Conservation (phyloP, 2,329 filamentous ascomycete species). For the Talaromyces funiculosus region DNA sequence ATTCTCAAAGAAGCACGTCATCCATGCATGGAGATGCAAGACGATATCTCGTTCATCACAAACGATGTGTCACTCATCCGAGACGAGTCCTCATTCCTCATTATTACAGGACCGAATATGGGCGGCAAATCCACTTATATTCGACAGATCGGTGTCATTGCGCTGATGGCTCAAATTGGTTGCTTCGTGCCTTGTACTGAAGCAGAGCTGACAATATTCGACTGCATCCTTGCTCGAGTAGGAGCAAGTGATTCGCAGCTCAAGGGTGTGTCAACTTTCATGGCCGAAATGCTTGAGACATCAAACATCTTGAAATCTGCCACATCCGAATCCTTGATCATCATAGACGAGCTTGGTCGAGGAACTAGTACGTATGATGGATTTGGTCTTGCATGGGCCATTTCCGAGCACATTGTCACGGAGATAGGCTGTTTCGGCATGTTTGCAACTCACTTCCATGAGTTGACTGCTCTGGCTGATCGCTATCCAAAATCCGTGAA, state of each 20-base stretch:
- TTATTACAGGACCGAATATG: slow-evolving; percentile 98
- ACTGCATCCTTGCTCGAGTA: slow-evolving; percentile 92
- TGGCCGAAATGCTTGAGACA: slow-evolving; percentile 99
- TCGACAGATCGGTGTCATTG: slow-evolving; percentile 92
- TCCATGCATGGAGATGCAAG: slow-evolving; percentile 97
- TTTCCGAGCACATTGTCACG: slow-evolving; percentile 92
- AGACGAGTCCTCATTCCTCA: slow-evolving; percentile 78
- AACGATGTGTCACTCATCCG: slow-evolving; percentile 84
- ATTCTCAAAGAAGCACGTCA: slow-evolving; percentile 89
- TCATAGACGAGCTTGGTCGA: slow-evolving; percentile 94
- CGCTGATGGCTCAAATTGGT: slow-evolving; percentile 92
- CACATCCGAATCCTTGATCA: slow-evolving; percentile 90
- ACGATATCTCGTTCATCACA: slow-evolving; percentile 97
- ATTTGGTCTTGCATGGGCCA: slow-evolving; percentile 98
- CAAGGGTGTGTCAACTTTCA: slow-evolving; percentile 97
- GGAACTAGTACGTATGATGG: slow-evolving; percentile 98
- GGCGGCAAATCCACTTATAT: slow-evolving; percentile 98
- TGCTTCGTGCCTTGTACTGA: slow-evolving; percentile 91
- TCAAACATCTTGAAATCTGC: slow-evolving; percentile 97
- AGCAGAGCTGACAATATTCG: slow-evolving; percentile 91
- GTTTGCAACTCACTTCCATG: slow-evolving; percentile 98
- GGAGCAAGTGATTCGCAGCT: slow-evolving; percentile 94
- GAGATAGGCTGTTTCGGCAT: slow-evolving; percentile 92
- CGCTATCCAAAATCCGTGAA: slow-evolving; percentile 74
- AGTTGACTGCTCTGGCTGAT: slow-evolving; percentile 84